These are phyloP conservation scores for Millerozyma miso DNA, from an alignment of 805 yeast genomes.

Conservation along the genomic window DNA sequence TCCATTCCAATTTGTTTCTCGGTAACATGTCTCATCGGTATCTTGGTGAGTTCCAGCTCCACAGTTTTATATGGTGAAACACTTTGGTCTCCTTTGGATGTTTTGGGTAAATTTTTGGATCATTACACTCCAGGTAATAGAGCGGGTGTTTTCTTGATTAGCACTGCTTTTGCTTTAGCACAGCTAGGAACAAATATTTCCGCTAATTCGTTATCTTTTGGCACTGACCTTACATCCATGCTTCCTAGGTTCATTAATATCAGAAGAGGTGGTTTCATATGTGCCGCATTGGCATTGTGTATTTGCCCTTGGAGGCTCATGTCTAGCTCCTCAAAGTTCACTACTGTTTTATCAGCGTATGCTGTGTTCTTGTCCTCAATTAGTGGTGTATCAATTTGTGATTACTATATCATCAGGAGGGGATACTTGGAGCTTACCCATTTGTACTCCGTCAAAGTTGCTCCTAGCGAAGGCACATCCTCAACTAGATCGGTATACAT, in stretches of 20 bases:
- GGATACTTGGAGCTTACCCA: constrained; percentile 64
- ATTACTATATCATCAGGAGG: constrained; percentile 57
- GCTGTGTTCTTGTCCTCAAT: constrained; percentile 41
- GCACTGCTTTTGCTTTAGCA: constrained; percentile 37
- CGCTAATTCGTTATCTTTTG: constrained; percentile 39
- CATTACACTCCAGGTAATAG: constrained; percentile 35
- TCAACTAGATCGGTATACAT: constrained; percentile 43
- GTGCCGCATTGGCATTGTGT: constrained; percentile 36
- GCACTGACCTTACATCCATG: constrained; percentile 39
- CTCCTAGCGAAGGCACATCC: constrained; percentile 29
- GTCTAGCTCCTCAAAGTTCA: constrained; percentile 35
- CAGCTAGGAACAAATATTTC: constrained; percentile 41
- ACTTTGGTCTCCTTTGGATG: constrained; percentile 83
- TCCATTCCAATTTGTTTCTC: constrained; percentile 78
- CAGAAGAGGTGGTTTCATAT: constrained; percentile 38
- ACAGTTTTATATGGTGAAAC: constrained; percentile 61
- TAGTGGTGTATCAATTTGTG: constrained; percentile 40
- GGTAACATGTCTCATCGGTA: constrained; percentile 79
- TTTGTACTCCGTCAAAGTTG: constrained; percentile 46
- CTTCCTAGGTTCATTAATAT: constrained; percentile 37
- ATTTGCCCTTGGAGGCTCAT: constrained; percentile 42
- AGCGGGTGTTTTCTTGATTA: constrained; percentile 40
- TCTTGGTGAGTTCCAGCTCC: constrained; percentile 78
- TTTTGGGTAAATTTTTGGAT: constrained; percentile 57
- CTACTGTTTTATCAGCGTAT: constrained; percentile 41